Evolutionary conservation across 2,329 filamentous ascomycete genomes (phyloP), one percentile per base, ranked within the genome.

Genomic region (Coniochaeta hoffmannii): DNA sequence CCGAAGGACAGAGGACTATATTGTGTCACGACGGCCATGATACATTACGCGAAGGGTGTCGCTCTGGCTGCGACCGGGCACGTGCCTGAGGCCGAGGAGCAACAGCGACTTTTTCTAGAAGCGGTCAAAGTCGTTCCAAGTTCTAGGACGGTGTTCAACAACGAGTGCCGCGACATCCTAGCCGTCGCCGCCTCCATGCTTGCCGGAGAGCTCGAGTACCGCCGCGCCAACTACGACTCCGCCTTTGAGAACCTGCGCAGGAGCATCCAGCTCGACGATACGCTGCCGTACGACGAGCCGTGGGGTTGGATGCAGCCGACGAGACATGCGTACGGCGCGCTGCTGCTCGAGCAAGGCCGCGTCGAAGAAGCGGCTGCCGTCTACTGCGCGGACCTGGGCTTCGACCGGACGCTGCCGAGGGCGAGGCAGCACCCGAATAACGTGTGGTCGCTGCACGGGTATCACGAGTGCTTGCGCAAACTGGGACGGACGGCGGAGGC

Each of bases 241-340:
- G 87, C 87, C 0, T 90, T 88, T 63, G 63, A 69, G 3, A 75
- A 81, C 53, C 71, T 91, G 2, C 76, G 78, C 1, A 72, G 71
- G 11, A 78, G 86, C 0, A 81, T 88, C 22, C 64, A 70, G 1
- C 74, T 80, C 2, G 85, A 89, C 59, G 86, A 88, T 62, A 69
- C 66, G 0, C 74, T 90, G 28, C 82, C 82, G 0, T 90, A 88
- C 58, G 84, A 86, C 51, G 88, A 91, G 65, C 88, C 88, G 0
- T 90, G 87, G 87, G 85, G 85, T 0, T 90, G 87, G 87, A 89
- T 90, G 86, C 85, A 88, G 64, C 87, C 87, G 0, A 80, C 82
- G 0, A 75, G 86, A 3, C 87, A 90, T 66, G 87, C 87, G 0
- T 86, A 86, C 53, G 87, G 83, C 1, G 87, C 87, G 0, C 72